Conservation (phyloP, 1,284 basidiomycete species). For the Marasmius oreades region DNA sequence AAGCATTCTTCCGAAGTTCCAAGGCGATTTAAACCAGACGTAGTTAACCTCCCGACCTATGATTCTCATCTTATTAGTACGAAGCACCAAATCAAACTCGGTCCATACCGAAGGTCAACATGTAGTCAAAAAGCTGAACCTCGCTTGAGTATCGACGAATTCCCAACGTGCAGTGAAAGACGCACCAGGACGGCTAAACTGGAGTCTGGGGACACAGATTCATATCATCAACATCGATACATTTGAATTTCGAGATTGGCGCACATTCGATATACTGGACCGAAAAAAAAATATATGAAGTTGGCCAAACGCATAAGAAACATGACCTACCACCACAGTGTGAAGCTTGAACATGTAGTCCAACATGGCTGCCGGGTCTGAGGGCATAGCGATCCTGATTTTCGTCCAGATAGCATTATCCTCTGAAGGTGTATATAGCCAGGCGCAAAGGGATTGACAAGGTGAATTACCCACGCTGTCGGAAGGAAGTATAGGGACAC, state of each 20-base stretch:
- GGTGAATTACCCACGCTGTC: neutral
- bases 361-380: neutral
- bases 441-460: neutral
- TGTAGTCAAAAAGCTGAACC: neutral
- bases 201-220: neutral
- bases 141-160: neutral
- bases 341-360: conserved; percentile 1
- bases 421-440: no score
- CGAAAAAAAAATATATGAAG: neutral
- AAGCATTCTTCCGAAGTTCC: neutral
- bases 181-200: neutral
- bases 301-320: neutral
- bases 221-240: neutral
- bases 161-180: neutral
- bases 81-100: no score
- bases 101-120: neutral
- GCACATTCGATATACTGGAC: neutral
- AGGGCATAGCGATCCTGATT: neutral
- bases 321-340: neutral
- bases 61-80: neutral
- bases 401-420: neutral
- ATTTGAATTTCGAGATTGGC: neutral
- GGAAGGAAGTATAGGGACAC: neutral
- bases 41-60: neutral
- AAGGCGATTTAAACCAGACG: neutral